Percentiles rank a stretch among this genome's conserved stretches.
Evolutionary conservation across 169 alveolate species (phyloP).

Genomic region (Eimeria nieschulzi): DNA sequence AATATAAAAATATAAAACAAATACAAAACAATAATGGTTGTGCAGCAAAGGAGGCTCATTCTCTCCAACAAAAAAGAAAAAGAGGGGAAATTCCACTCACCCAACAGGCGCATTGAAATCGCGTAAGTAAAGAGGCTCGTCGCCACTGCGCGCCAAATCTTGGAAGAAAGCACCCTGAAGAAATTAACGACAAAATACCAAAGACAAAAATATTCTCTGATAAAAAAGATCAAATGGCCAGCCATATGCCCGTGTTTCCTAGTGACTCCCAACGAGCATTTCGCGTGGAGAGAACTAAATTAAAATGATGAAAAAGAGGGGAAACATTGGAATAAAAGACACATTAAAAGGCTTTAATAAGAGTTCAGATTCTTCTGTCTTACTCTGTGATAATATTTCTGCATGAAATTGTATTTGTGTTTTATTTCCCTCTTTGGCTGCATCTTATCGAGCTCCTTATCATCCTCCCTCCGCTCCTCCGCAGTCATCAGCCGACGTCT

Average conservation of each 20-base stretch:
- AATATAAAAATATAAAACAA: not conserved
- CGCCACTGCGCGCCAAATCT: constrained; percentile 87
- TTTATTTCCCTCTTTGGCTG: constrained; percentile 78
- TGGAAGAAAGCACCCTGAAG: constrained; percentile 88
- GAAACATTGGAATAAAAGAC: too few species aligned
- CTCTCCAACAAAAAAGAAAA: not conserved
- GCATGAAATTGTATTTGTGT: constrained; percentile 85
- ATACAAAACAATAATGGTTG: not conserved
- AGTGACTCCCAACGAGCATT: too few species aligned
- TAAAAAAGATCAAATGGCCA: too few species aligned
- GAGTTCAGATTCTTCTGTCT: not conserved
- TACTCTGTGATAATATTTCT: constrained; percentile 87
- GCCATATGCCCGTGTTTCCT: too few species aligned
- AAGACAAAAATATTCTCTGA: not conserved
- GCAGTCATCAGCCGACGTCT: constrained; percentile 83
- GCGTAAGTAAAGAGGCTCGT: constrained; percentile 86
- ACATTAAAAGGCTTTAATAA: too few species aligned
- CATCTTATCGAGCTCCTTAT: constrained; percentile 77
- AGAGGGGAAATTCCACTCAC: constrained; percentile 17
- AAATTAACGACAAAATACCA: not conserved
- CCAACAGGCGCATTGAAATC: constrained; percentile 89
- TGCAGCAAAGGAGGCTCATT: not conserved
- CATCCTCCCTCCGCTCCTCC: constrained; percentile 80
- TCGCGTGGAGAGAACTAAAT: not conserved
- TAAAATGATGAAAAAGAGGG: too few species aligned